Evolutionary conservation across 768 basidiomycete genomes (phyloP).

Genomic region (Rhodosporidiobolus odoratus): DNA sequence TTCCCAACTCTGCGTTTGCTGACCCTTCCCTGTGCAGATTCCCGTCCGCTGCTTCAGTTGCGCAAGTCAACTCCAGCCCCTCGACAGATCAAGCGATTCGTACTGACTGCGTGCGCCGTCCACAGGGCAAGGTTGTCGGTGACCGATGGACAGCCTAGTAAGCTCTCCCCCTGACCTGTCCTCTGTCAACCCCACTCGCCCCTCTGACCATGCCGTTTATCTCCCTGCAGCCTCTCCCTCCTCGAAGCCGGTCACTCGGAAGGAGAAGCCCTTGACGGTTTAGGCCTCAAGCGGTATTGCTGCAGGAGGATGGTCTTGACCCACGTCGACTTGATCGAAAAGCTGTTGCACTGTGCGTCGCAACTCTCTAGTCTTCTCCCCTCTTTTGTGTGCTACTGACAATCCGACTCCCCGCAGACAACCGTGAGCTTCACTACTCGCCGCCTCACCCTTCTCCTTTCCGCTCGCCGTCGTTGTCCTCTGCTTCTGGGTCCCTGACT

Average conservation of each 20-base stretch:
- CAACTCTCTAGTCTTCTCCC: neutral
- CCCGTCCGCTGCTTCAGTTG: slow-evolving; percentile 60
- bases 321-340: slow-evolving; percentile 96
- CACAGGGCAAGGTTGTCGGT: slow-evolving; percentile 82
- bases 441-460: neutral
- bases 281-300: slow-evolving; percentile 89
- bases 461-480: no score
- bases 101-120: no score
- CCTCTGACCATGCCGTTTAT: neutral
- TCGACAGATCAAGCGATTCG: neutral
- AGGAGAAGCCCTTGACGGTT: slow-evolving; percentile 83
- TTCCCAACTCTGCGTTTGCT: neutral
- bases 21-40: slow-evolving; percentile 48
- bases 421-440: neutral
- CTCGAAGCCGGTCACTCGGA: slow-evolving; percentile 75
- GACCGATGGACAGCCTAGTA: slow-evolving; percentile 79
- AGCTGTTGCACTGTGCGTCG: slow-evolving; percentile 80
- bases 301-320: slow-evolving; percentile 96
- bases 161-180: neutral
- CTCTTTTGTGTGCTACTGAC: neutral
- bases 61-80: neutral
- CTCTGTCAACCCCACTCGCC: neutral
- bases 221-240: slow-evolving; percentile 58
- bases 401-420: slow-evolving; percentile 3
- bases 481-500: neutral